Conservation (phyloP, 305 asterid species). For the Stenogyne calaminthoides region DNA sequence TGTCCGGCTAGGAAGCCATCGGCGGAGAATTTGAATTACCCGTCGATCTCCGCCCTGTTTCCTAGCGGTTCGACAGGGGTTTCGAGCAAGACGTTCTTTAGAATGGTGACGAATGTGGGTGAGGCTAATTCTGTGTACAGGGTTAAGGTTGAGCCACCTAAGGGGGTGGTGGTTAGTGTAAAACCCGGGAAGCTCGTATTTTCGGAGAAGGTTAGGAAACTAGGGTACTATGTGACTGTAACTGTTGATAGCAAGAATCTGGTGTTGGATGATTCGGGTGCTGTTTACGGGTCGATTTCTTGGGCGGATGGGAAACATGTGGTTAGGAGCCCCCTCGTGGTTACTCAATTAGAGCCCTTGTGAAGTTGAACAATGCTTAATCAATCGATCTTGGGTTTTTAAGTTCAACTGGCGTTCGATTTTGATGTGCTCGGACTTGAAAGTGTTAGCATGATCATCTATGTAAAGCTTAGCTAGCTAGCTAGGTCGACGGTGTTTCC, state of each 20-base stretch:
- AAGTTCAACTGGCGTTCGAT: neutral
- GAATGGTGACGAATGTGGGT: constrained; percentile 85
- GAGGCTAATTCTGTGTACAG: constrained; percentile 50
- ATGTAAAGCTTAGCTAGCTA: neutral
- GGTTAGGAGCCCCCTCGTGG: constrained; percentile 85
- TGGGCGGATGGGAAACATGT: constrained; percentile 88
- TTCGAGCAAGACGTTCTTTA: constrained; percentile 63
- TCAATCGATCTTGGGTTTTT: constrained; percentile 18
- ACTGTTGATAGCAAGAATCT: constrained; percentile 52
- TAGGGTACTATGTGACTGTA: constrained; percentile 72
- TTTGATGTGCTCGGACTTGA: neutral
- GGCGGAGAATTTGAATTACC: constrained; percentile 82
- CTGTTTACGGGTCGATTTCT: constrained; percentile 73
- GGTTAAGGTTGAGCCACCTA: constrained; percentile 61
- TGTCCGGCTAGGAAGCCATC: constrained; percentile 74
- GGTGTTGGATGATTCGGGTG: constrained; percentile 74
- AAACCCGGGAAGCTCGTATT: constrained; percentile 71
- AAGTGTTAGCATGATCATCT: constrained; percentile 8
- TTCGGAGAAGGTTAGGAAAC: constrained; percentile 51
- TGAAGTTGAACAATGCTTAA: constrained; percentile 31
- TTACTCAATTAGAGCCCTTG: constrained; percentile 72
- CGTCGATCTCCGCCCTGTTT: constrained; percentile 71
- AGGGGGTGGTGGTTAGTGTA: constrained; percentile 69
- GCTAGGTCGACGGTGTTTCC: neutral
- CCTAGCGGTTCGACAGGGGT: constrained; percentile 48